Base-by-base conservation (phyloP, 345 rosid species). In the Salix udensis region DNA sequence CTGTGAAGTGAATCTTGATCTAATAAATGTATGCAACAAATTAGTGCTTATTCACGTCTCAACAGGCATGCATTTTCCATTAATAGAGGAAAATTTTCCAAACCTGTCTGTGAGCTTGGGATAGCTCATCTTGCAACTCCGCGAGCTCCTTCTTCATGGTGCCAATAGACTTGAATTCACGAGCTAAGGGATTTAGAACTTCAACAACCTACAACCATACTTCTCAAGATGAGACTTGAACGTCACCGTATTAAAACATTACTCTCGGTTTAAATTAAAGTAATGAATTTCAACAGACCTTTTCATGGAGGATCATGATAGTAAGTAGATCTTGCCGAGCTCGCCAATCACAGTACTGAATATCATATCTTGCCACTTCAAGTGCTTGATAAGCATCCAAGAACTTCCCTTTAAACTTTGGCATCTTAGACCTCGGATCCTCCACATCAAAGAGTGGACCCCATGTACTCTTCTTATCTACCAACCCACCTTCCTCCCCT, bases 301-400 rank as follows among this genome's bases (percentile, higher is more conserved):
- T 96, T 46, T 96, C 99, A 75, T 93, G 99, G 62, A 96, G 93
- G 30, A 91, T 82, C 98, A 96, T 91, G 78, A 96, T 96, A 67
- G 91, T 87, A 48, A 93, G 97, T 21, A 96, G 86, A 87, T 96
- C 99, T 87, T 91, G 99, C 36, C 99, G 90, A 72, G 99, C 99
- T 74, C 93, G 89, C 99, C 99, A 95, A 79, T 95, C 98, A 19
- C 92, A 80, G 68, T 95, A 95, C 73, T 91, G 97, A 82, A 95
- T 91, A 80, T 95, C 99, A 70, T 78, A 95, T 79, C 97, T 88
- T 53, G 97, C 98, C 62, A 95, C 91, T 88, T 95, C 97, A 58
- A 95, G 81, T 28, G 99, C 99, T 84, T 95, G 97, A 82, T 91
- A 80, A 13, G 79, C 91, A 84, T 96, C 97, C 88, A 89, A 65